A percentile compares a stretch with the other conserved stretches of the same genome.
Evolutionary conservation across 1,139 yeast species (phyloP).

Genomic region (Hanseniaspora gamundiae): DNA sequence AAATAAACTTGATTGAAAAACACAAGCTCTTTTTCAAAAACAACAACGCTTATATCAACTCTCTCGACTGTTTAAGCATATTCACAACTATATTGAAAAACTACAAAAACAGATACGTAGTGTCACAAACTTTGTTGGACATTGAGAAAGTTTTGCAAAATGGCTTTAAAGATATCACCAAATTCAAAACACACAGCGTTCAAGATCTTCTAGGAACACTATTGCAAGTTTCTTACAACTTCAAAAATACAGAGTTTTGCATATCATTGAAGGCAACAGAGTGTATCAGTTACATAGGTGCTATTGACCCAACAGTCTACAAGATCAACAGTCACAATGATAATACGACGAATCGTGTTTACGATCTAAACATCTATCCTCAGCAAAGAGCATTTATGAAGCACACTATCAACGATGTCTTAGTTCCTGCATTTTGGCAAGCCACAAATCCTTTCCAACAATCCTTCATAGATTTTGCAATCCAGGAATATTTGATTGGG

Average conservation of each 20-base stretch:
- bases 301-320: conserved; percentile 57
- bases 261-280: conserved; percentile 51
- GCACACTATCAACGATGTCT: conserved; percentile 50
- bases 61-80: conserved; percentile 6
- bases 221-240: conserved; percentile 48
- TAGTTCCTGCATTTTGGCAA: conserved; percentile 79
- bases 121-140: conserved; percentile 66
- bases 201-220: conserved; percentile 42
- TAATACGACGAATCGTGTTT: conserved; percentile 34
- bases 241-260: conserved; percentile 35
- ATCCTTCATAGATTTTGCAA: conserved; percentile 71
- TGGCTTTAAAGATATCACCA: conserved; percentile 9
- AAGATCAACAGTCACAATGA: conserved; percentile 35
- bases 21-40: conserved; percentile 1
- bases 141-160: conserved; percentile 26
- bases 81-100: conserved; percentile 22
- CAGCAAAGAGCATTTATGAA: conserved; percentile 58
- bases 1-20: conserved; percentile 3
- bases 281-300: conserved; percentile 68
- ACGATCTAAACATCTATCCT: conserved; percentile 46
- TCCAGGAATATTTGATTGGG: conserved; percentile 71
- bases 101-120: conserved; percentile 52
- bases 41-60: not conserved
- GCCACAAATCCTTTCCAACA: conserved; percentile 82
- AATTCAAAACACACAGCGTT: conserved; percentile 18